phyloP scores from a whole-genome alignment of 768 basidiomycete species.

The Boletellus emodensis region DNA sequence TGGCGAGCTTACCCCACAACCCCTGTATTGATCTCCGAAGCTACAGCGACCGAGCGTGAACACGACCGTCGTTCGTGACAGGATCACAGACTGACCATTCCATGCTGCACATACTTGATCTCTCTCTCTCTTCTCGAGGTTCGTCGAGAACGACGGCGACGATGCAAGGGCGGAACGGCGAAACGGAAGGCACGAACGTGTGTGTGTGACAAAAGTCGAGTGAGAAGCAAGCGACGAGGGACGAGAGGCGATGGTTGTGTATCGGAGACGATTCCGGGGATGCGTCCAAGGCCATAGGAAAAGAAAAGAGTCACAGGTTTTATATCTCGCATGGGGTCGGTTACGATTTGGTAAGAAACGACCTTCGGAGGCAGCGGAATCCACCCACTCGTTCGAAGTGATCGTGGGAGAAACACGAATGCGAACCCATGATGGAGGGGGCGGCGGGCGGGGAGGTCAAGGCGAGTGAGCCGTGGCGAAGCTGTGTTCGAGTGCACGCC shows the following conservation, averaged over 20 bases:
- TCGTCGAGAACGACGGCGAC: neutral
- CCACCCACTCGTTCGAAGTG: conserved; percentile 25
- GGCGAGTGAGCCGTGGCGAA: conserved; percentile 10
- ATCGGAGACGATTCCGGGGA: neutral
- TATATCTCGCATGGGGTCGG: conserved; percentile 24
- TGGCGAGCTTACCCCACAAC: conserved; percentile 36
- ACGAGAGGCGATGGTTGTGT: neutral
- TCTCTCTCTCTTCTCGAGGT: too few species aligned
- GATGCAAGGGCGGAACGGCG: neutral
- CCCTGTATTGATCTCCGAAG: conserved; percentile 41
- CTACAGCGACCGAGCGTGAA: conserved; percentile 21
- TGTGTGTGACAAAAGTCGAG: neutral
- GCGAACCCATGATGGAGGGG: conserved; percentile 10
- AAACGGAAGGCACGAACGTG: neutral
- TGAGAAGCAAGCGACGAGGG: neutral
- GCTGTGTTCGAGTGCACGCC: conserved; percentile 22
- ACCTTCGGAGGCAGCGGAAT: conserved; percentile 29
- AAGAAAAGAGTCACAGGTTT: conserved; percentile 21
- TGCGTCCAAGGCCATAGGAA: too few species aligned
- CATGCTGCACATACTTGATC: conserved; percentile 48
- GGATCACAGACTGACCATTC: conserved; percentile 44
- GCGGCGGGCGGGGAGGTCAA: neutral
- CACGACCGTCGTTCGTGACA: neutral
- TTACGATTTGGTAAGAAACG: conserved; percentile 29
- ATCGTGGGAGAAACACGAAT: conserved; percentile 30